phyloP scores from a whole-genome alignment of 257 asterid species.

The Solanum commersonii region DNA sequence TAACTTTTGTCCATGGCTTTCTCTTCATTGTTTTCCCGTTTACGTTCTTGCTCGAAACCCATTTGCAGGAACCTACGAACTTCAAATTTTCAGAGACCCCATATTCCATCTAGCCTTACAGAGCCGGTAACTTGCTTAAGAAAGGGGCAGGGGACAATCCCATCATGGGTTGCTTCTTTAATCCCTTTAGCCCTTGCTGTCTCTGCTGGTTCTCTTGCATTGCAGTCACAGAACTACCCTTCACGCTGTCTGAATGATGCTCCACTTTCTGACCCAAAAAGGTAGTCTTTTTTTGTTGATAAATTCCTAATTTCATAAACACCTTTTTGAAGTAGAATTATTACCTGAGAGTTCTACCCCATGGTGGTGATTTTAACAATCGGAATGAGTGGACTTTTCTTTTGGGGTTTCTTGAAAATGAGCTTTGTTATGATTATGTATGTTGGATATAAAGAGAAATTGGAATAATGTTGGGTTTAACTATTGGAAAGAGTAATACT shows the following conservation, averaged over 20 bases:
- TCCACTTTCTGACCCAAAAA: conserved; percentile 29
- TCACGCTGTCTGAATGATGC: conserved; percentile 59
- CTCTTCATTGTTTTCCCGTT: conserved; percentile 44
- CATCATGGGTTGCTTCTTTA: conserved; percentile 27
- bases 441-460: not conserved
- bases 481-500: not conserved
- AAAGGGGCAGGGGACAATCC: not conserved
- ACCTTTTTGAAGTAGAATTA: not conserved
- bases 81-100: conserved; percentile 10
- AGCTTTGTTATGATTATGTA: not conserved
- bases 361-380: not conserved
- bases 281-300: conserved; percentile 19
- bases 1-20: conserved; percentile 24
- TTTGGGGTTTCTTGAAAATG: not conserved
- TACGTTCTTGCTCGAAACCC: conserved; percentile 47
- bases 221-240: conserved; percentile 24
- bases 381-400: not conserved
- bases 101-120: conserved; percentile 4
- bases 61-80: conserved; percentile 14
- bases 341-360: not conserved
- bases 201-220: conserved; percentile 47
- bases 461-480: not conserved
- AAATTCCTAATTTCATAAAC: not conserved
- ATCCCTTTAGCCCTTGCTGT: conserved; percentile 59
- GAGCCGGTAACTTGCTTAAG: conserved; percentile 17